phyloP scores from a whole-genome alignment of 169 alveolate species.

The Toxoplasma gondii region DNA sequence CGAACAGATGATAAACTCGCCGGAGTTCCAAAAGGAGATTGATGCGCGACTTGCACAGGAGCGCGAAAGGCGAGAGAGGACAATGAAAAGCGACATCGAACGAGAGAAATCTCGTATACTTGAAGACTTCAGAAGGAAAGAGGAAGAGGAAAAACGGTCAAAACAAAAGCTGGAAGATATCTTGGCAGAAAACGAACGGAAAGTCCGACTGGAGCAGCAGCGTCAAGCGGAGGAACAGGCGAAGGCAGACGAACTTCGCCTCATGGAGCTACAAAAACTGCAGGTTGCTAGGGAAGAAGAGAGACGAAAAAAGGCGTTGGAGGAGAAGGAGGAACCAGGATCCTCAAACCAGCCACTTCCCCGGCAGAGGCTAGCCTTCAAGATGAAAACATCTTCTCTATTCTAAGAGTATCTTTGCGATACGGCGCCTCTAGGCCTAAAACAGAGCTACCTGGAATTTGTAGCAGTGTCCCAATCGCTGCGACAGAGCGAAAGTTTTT shows the following conservation, averaged over 20 bases:
- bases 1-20: constrained; percentile 41
- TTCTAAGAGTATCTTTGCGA: neutral
- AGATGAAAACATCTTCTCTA: constrained; percentile 13
- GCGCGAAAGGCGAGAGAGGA: constrained; percentile 33
- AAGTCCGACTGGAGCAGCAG: constrained; percentile 52
- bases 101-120: constrained; percentile 16
- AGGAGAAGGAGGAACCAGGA: constrained; percentile 1
- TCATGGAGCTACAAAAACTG: constrained; percentile 39
- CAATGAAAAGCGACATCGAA: constrained; percentile 40
- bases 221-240: constrained; percentile 63
- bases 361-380: constrained; percentile 59
- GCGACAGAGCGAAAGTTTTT: no score
- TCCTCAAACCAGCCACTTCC: neutral
- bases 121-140: constrained; percentile 42
- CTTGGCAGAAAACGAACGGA: constrained; percentile 52
- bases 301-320: constrained; percentile 43
- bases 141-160: constrained; percentile 54
- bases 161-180: constrained; percentile 47
- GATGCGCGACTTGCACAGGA: constrained; percentile 46
- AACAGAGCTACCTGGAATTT: no score
- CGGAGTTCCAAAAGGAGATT: constrained; percentile 46
- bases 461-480: no score
- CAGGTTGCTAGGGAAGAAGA: constrained; percentile 54
- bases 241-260: constrained; percentile 52
- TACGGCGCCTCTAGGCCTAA: no score